A percentile compares a stretch with the other conserved stretches of the same genome.
Evolutionary conservation across 768 basidiomycete genomes (phyloP).

Genomic region (Paxillus rubicundulus): DNA sequence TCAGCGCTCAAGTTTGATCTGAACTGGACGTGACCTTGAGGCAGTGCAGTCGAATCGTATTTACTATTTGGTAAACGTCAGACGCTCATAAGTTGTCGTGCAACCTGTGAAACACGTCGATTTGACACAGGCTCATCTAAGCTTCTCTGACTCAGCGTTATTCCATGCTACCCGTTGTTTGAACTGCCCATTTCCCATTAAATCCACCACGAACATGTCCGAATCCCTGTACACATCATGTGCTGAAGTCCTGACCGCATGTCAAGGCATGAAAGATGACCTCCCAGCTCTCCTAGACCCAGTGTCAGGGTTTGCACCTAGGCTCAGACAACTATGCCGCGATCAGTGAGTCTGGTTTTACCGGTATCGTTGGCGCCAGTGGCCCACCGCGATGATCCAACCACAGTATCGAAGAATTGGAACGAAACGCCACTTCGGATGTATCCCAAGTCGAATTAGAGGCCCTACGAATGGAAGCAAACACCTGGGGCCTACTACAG

Average conservation of each 20-base stretch:
- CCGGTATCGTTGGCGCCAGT: background rate
- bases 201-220: constrained; percentile 18
- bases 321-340: constrained; percentile 48
- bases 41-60: too few relatives aligned
- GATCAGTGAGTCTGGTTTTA: constrained; percentile 50
- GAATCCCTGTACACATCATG: constrained; percentile 56
- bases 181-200: too few relatives aligned
- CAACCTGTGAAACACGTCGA: too few relatives aligned
- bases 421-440: constrained; percentile 37
- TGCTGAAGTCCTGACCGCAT: constrained; percentile 62
- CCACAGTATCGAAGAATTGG: constrained; percentile 52
- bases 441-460: constrained; percentile 54
- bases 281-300: constrained; percentile 62
- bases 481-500: constrained; percentile 82
- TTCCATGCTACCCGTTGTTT: too few relatives aligned
- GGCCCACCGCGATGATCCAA: constrained; percentile 1
- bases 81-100: too few relatives aligned
- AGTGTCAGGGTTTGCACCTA: constrained; percentile 67
- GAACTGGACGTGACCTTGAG: too few relatives aligned
- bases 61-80: too few relatives aligned
- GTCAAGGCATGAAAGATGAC: constrained; percentile 55
- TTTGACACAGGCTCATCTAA: too few relatives aligned
- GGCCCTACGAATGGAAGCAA: constrained; percentile 66
- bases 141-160: too few relatives aligned
- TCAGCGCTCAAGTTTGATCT: too few relatives aligned